Base-by-base conservation (phyloP, 78 protist genomes). In the Salpingoeca rosetta region DNA sequence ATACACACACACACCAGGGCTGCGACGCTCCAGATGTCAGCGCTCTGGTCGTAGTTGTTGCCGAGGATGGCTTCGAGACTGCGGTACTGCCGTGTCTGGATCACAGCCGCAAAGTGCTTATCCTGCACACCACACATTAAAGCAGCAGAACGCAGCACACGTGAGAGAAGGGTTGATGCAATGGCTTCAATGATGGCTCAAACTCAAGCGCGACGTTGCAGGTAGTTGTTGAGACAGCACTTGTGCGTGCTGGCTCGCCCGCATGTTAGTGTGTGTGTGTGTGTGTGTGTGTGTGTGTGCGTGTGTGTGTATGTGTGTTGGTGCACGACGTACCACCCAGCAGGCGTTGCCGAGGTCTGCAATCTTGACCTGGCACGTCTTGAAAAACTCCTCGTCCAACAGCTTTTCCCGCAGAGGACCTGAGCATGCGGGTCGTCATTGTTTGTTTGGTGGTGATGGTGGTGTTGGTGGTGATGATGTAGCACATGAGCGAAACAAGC, bases 341-440 rank as follows among this genome's bases (percentile, higher is more conserved):
- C 99, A 97, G n/a, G 97, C 98, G 83, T 98, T 98, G 44, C 99
- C 99, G 17, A 95, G 90, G 80, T 97, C 98, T 3, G 90, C 97
- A 0, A 96, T 40, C 88, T 91, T 92, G 41, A 90, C 92, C 43
- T 3, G 39, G 82, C 51, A 42, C 51, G 40, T 2, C 37, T 11
- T 17, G 35, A 42, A 1, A 3, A 25, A 39, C 51, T 11, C 24
- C 44, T 42, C 51, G 51, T 24, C 45, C 2, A 2, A 35, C 35
- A 24, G 27, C 31, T 22, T 38, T 51, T 17, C 82, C 25, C 38
- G 17, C 78, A 2, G 27, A 40, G 39, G 38, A 25, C 56, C 56
- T 77, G 35, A 35, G 22, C 12, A 73, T 35, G 22, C 12, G 12
- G 40, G 7, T 35, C 77, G n/a, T 56, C 22, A 11, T 11, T 56